These are phyloP conservation scores for Ziziphus jujuba DNA, from an alignment of 306 rosid genomes.

Conservation along the genomic window DNA sequence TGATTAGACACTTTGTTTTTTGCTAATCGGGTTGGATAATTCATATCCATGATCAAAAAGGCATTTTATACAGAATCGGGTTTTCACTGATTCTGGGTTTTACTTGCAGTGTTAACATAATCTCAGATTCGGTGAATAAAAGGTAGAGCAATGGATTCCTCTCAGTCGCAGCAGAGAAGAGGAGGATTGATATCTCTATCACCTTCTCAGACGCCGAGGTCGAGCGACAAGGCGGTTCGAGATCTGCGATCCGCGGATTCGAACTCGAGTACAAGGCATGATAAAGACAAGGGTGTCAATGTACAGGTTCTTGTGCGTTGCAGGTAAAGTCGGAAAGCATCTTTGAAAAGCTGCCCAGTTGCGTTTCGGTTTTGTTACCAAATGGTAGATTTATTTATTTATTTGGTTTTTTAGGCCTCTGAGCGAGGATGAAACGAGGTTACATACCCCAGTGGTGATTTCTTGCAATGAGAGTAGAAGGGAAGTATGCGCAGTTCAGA, in stretches of 20 bases:
- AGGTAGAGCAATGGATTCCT: slow-evolving; percentile 55
- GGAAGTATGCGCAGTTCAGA: slow-evolving; percentile 88
- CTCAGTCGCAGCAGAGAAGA: slow-evolving; percentile 63
- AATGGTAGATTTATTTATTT: slow-evolving; percentile 19
- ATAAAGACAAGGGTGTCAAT: slow-evolving; percentile 95
- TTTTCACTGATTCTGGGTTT: slow-evolving; percentile 10
- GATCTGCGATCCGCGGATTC: slow-evolving; percentile 99
- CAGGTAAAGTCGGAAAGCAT: slow-evolving; percentile 59
- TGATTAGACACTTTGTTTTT: background rate
- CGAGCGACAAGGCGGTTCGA: slow-evolving; percentile 72
- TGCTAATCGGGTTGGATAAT: slow-evolving; percentile 6
- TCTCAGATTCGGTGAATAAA: slow-evolving; percentile 27
- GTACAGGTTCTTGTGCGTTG: slow-evolving; percentile 97
- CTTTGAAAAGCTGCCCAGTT: slow-evolving; percentile 16
- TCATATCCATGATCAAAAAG: background rate
- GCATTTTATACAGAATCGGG: background rate
- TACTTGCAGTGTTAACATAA: slow-evolving; percentile 5
- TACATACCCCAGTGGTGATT: slow-evolving; percentile 92
- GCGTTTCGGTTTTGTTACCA: background rate
- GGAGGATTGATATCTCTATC: slow-evolving; percentile 81
- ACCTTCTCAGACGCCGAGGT: slow-evolving; percentile 93
- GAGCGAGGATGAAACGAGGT: slow-evolving; percentile 82
- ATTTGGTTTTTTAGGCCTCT: slow-evolving; percentile 66
- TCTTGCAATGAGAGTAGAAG: slow-evolving; percentile 78
- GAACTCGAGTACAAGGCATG: slow-evolving; percentile 68